Evolutionary conservation across 768 basidiomycete species (phyloP), one percentile per base, ranked within the genome.

Genomic region (Psilocybe subaeruginosa): DNA sequence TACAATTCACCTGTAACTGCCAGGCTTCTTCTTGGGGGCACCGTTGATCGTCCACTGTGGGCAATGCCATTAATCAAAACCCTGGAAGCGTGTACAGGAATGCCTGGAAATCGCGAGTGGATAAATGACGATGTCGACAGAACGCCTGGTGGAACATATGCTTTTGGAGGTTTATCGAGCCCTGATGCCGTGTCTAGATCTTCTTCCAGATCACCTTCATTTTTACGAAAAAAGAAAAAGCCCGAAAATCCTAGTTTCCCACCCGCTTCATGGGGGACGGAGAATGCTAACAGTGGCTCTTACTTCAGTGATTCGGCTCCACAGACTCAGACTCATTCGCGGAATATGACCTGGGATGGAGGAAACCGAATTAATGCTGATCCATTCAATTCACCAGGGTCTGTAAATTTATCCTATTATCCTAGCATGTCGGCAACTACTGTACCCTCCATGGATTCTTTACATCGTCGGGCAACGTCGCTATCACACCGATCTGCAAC

Each of bases 21-120:
- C 2, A 90, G 89, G 71, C 82, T 89, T 71, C 85, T 99, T 27
- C 86, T 99, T 14, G 89, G 86, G 41, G 97, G 97, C 5, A 72
- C 72, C 8, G 76, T 97, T 46, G 82, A 86, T 11, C 82, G 87
- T 4, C 97, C 95, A 0, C 75, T 82, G 1, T 99, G 93, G 92
- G 89, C 95, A 1, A 73, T 80, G n/a, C 71, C 80, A 1, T 80
- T 99, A 27, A 87, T 93, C 60, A 82, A 85, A 57, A 88, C 90
- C 1, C 79, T 99, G 41, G 87, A 93, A 54, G 72, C 82, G 8
- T 89, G 89, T 64, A 90, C 90, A 2, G 86, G 89, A 19, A 71
- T 88, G 68, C 90, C 92, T 0, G 88, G 87, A 14, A 82, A 79
- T 55, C 80, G 86, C 27, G 77, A 77, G 52, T 96, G 93, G 93